Conservation (phyloP, 2,329 filamentous ascomycete species). For the Fusarium sp. region DNA sequence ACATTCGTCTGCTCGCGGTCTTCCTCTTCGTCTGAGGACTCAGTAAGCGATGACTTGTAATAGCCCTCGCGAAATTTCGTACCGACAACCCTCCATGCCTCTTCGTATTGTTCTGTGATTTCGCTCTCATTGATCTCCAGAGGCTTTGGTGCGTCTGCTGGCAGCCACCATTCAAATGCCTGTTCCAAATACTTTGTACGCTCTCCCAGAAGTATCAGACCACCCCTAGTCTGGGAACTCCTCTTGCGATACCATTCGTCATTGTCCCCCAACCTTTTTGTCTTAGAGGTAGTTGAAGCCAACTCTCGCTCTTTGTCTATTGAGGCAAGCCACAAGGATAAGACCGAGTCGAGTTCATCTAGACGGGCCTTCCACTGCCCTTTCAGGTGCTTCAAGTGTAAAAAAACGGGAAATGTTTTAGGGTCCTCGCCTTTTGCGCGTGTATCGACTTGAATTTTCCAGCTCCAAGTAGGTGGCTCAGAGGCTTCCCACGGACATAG, state of each 20-base stretch:
- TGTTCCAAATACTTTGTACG: not conserved
- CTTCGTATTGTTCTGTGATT: too few relatives aligned
- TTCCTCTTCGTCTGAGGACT: not conserved
- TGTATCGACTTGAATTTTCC: not conserved
- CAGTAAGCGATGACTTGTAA: too few relatives aligned
- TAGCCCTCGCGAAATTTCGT: too few relatives aligned
- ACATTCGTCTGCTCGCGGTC: too few relatives aligned
- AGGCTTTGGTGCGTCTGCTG: not conserved
- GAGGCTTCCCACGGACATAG: not conserved
- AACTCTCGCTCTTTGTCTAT: not conserved
- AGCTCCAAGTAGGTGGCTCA: not conserved
- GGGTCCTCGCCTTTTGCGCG: rapidly evolving
- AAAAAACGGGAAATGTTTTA: not conserved
- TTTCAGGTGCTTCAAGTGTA: not conserved
- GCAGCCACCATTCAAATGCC: not conserved
- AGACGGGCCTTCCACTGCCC: not conserved
- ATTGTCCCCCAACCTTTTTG: not conserved
- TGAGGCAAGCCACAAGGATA: not conserved
- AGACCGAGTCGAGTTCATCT: not conserved
- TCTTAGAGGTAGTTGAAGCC: too few relatives aligned
- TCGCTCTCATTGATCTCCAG: too few relatives aligned
- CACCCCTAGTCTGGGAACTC: not conserved
- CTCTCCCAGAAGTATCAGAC: not conserved
- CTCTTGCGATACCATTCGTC: not conserved
- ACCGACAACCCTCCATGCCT: too few relatives aligned